Evolutionary conservation across 2,329 filamentous ascomycete species (phyloP).

Genomic region (Fusarium albosuccineum): DNA sequence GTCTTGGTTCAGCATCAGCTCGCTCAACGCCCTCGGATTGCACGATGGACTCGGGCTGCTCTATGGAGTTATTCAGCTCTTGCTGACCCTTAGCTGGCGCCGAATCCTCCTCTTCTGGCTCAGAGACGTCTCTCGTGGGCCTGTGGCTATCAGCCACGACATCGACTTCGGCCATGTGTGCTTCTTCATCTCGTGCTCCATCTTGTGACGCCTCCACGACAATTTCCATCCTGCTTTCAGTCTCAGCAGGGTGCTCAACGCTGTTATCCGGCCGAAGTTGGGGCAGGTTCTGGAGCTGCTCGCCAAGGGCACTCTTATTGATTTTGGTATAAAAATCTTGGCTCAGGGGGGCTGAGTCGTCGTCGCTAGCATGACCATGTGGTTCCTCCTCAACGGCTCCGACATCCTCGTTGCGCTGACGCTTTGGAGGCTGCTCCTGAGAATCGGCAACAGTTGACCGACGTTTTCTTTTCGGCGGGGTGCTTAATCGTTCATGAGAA

Average conservation of each 20-base stretch:
- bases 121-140: background rate
- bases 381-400: background rate
- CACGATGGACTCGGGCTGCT: background rate
- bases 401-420: slow-evolving; percentile 10
- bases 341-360: slow-evolving; percentile 13
- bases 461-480: slow-evolving; percentile 25
- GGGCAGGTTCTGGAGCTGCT: slow-evolving; percentile 3
- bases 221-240: background rate
- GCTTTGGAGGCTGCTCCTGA: slow-evolving; percentile 8
- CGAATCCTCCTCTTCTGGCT: background rate
- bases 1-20: background rate
- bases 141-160: background rate
- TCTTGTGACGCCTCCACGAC: background rate
- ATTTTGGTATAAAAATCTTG: slow-evolving; percentile 26
- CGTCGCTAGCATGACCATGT: slow-evolving; percentile 14
- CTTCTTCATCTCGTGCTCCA: background rate
- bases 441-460: slow-evolving; percentile 2
- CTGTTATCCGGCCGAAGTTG: background rate
- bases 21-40: background rate
- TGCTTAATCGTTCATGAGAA: background rate
- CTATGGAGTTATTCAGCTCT: background rate
- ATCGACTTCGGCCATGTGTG: background rate
- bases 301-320: slow-evolving; percentile 25
- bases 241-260: background rate
- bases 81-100: background rate